Evolutionary conservation across 148 eudicot species (phyloP), one percentile per base, ranked within the genome.

Genomic region (Chenopodium berlandieri): DNA sequence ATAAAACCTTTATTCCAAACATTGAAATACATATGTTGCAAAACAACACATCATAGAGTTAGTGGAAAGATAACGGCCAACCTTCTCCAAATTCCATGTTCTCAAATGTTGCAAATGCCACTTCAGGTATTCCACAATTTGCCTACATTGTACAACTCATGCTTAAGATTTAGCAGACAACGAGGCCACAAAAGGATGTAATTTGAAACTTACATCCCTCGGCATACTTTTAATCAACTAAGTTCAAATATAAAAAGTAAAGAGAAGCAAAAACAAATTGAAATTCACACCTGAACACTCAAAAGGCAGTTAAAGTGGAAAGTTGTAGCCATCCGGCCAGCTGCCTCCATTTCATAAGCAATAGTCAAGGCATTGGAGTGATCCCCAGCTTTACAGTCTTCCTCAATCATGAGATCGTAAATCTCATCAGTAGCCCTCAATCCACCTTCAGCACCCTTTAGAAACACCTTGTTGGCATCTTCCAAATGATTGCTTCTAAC

Each of bases 61-160:
- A 12, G 40, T 11, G 76, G 58, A 68, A 70, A 65, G 77, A 72
- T 62, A 66, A 83, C 31, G 16, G 68, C 80, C 75, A 40, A 95
- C 98, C 97, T 88, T 92, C 97, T 77, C 97, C 97, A 84, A 83
- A 95, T 87, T 92, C 97, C 99, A 95, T 94, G 84, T 95, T 93
- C 87, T 95, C 99, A 88, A 92, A 95, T 70, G 99, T 95, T 62
- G 97, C 83, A 80, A 90, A 86, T 12, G 99, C 92, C 48, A 95
- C 88, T 85, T 95, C 99, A 81, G 99, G 99, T 85, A 94, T 94
- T 81, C 97, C 97, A 83, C 99, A 94, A 83, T 89, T 93, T 69
- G 99, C 99, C 97, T 95, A 80, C 71, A 84, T 20, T 48, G 48
- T 22, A 81, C 60, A 84, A 40, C 13, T 76, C 48, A 78, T 47